Conservation (phyloP, 345 rosid species). For the Heritiera littoralis region DNA sequence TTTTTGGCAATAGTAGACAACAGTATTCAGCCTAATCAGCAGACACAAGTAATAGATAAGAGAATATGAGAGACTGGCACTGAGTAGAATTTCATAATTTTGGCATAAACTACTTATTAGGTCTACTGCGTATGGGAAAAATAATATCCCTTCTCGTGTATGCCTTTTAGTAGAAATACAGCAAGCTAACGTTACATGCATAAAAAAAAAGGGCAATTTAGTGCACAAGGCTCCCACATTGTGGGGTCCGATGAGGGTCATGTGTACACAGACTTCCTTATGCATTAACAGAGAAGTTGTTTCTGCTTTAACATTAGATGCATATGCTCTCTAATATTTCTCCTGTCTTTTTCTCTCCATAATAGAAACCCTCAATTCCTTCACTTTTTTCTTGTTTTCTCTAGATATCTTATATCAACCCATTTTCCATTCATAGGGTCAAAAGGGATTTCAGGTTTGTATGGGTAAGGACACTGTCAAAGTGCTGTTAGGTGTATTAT, state of each 20-base stretch:
- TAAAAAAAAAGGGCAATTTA: no score
- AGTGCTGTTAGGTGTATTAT: background rate
- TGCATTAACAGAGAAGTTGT: no score
- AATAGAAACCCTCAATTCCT: background rate
- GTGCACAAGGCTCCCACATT: no score
- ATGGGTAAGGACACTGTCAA: background rate
- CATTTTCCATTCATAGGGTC: background rate
- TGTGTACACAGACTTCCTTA: no score
- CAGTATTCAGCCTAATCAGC: background rate
- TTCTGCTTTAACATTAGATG: no score
- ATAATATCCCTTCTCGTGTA: background rate
- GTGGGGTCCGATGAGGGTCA: no score
- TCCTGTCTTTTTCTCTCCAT: background rate
- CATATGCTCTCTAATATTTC: background rate
- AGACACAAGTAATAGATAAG: background rate
- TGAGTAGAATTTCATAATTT: background rate
- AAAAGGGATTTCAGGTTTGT: background rate
- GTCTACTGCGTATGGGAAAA: background rate
- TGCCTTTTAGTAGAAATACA: background rate
- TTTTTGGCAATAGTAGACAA: background rate
- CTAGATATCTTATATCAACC: background rate
- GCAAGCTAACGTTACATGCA: background rate
- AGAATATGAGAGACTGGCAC: background rate
- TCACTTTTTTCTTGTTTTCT: background rate
- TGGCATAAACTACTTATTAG: background rate